Conservation (phyloP, 192 early-diverging fungal species). For the Coemansia sp. region DNA sequence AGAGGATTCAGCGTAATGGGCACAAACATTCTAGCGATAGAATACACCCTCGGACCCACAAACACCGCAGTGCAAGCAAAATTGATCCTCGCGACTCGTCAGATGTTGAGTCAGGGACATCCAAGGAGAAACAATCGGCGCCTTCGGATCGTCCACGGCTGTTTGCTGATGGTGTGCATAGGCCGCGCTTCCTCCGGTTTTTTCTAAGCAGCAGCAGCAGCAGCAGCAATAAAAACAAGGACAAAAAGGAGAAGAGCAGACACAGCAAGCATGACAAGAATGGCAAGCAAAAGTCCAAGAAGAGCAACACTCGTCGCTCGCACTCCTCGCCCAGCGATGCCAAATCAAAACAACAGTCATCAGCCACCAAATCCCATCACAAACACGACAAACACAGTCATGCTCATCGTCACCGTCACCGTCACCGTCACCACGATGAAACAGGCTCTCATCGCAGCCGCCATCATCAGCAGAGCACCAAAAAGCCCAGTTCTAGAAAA, state of each 20-base stretch:
- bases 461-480: background rate
- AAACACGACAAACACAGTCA: background rate
- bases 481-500: constrained; percentile 3
- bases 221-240: constrained; percentile 1
- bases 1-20: background rate
- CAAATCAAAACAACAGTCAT: background rate
- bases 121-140: constrained; percentile 15
- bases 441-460: background rate
- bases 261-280: background rate
- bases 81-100: constrained; percentile 18
- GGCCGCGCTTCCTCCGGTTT: constrained; percentile 18
- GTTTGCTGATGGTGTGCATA: constrained; percentile 13
- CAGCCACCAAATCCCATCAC: background rate
- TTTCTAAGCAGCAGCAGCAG: constrained; percentile 2
- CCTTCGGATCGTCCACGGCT: constrained; percentile 9
- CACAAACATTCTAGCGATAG: background rate
- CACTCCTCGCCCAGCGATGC: background rate
- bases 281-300: background rate
- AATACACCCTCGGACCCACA: constrained; percentile 1
- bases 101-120: constrained; percentile 2
- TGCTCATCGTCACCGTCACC: too few species aligned
- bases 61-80: background rate
- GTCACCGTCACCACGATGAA: background rate
- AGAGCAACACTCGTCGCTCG: background rate
- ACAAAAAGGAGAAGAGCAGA: background rate